Percentiles rank a stretch among this genome's conserved stretches.
These are phyloP conservation scores for Ophiobolus disseminans DNA, from an alignment of 2,329 filamentous ascomycete genomes.

Conservation along the genomic window DNA sequence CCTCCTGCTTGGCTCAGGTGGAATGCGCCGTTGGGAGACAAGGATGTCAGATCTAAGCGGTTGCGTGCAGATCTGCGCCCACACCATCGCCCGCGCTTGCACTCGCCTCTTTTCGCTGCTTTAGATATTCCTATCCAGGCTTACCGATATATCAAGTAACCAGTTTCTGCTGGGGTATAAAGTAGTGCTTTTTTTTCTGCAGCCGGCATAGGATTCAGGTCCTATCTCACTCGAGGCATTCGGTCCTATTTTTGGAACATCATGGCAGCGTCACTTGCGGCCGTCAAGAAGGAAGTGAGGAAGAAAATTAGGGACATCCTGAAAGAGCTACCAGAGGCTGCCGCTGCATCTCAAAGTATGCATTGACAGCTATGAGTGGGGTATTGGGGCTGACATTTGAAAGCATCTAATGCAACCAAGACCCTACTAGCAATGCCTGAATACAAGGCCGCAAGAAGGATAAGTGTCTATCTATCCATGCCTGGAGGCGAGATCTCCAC, in stretches of 20 bases:
- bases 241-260: conserved; percentile 16
- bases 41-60: conserved; percentile 28
- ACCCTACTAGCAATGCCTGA: conserved; percentile 71
- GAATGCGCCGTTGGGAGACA: conserved; percentile 24
- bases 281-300: conserved; percentile 79
- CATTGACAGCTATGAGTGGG: neutral
- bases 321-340: conserved; percentile 65
- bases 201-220: too few relatives aligned
- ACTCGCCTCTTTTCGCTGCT: conserved; percentile 11
- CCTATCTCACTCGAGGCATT: neutral
- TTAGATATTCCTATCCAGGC: too few relatives aligned
- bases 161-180: too few relatives aligned
- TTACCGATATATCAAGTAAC: too few relatives aligned
- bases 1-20: conserved; percentile 18
- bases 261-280: conserved; percentile 61
- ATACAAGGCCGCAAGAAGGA: conserved; percentile 74
- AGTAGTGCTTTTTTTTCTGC: too few relatives aligned
- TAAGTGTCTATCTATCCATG: conserved; percentile 95
- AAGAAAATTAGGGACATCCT: conserved; percentile 72
- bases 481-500: conserved; percentile 86
- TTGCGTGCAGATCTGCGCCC: conserved; percentile 38
- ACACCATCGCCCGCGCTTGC: conserved; percentile 24
- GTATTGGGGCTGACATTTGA: conserved; percentile 18
- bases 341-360: conserved; percentile 74
- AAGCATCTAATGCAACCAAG: conserved; percentile 71